Evolutionary conservation across 148 eudicot genomes (phyloP), one percentile per base, ranked within the genome.

Genomic region (Chenopodium berlandieri): DNA sequence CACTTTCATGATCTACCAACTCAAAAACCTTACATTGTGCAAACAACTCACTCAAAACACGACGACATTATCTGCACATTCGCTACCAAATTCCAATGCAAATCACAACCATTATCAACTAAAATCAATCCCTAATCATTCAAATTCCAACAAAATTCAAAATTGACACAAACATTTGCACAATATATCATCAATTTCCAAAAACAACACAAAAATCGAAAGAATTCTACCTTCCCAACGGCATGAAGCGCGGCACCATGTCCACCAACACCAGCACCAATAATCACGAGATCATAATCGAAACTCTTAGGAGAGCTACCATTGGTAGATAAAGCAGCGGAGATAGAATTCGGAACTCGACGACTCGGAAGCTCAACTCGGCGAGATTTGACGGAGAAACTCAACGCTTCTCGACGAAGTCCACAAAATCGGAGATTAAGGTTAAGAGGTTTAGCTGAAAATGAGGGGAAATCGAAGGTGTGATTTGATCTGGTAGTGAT

Each of bases 191-290:
- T 34, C 20, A 12, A 56, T 16, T 56, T 4, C 62, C 62, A 56
- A 56, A 14, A 17, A 56, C 1, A 13, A 14, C 22, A 56, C 6
- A 56, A 56, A 56, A 22, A 73, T 44, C 44, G 5, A 40, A 40
- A 0, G 1, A 40, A 40, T 40, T 40, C 0, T 17, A 94, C 99
- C 97, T 93, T 95, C 85, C 94, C 99, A 32, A 95, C 97, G 4
- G 99, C 99, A 71, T 95, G 99, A 75, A 95, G 95, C 62, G 99
- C 99, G 34, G 99, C 99, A 7, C 99, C 99, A 23, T 95, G 99
- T 11, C 99, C 99, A 20, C 99, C 99, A 50, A 95, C 99, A 1
- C 99, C 99, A 75, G 99, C 99, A 52, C 99, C 99, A 71, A 95
- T 92, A 50, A 95, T 92, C 7, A 95, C 91, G 76, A 95, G 89